phyloP scores from a whole-genome alignment of 805 yeast genomes.

The Candida coquimbonensis region DNA sequence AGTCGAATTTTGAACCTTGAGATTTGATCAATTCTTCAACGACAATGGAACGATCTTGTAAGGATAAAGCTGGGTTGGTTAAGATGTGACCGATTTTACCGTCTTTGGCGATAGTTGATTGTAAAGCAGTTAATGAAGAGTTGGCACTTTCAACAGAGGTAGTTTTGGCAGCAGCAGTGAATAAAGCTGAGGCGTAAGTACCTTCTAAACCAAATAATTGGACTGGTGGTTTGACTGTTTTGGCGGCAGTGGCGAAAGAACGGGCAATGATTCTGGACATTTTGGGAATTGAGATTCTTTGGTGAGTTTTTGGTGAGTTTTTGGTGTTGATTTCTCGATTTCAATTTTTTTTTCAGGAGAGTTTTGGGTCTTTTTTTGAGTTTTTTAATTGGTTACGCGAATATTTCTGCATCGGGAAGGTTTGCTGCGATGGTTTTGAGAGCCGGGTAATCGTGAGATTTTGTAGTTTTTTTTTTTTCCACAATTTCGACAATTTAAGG shows the following conservation, averaged over 20 bases:
- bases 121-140: slow-evolving; percentile 54
- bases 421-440: not conserved
- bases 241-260: slow-evolving; percentile 66
- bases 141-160: slow-evolving; percentile 67
- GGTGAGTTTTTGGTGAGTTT: not conserved
- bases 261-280: slow-evolving; percentile 51
- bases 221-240: slow-evolving; percentile 73
- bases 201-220: slow-evolving; percentile 95
- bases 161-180: slow-evolving; percentile 82
- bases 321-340: not conserved
- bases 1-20: slow-evolving; percentile 45
- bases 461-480: not conserved
- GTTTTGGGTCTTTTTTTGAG: slow-evolving; percentile 3
- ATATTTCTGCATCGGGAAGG: not conserved
- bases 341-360: not conserved
- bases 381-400: slow-evolving; percentile 7
- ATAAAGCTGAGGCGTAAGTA: slow-evolving; percentile 92
- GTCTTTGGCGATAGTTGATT: slow-evolving; percentile 52
- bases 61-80: slow-evolving; percentile 76
- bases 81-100: slow-evolving; percentile 54
- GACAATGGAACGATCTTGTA: slow-evolving; percentile 65
- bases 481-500: not conserved
- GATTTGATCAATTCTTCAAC: slow-evolving; percentile 47
- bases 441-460: not conserved
- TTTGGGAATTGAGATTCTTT: slow-evolving; percentile 32